Conservation (phyloP, 2,329 filamentous ascomycete species). For the Microdochium trichocladiopsis region DNA sequence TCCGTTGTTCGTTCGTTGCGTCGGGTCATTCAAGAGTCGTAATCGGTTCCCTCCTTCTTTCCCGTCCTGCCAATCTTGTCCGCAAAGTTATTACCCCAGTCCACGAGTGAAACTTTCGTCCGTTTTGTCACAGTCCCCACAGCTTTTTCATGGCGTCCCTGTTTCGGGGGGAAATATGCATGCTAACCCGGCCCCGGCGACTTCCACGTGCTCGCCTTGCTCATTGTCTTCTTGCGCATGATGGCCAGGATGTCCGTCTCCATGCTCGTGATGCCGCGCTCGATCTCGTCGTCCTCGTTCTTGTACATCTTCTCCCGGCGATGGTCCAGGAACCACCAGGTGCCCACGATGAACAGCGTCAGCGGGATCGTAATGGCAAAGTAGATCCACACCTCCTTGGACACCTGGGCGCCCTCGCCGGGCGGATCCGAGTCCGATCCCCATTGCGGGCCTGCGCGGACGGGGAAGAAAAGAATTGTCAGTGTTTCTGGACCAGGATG, state of each 20-base stretch:
- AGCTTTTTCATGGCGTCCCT: too few species aligned
- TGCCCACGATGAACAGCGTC: conserved; percentile 44
- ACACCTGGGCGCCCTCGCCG: conserved; percentile 34
- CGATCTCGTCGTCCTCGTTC: conserved; percentile 42
- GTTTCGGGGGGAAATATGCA: too few species aligned
- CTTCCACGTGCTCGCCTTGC: conserved; percentile 47
- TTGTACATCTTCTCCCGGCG: conserved; percentile 40
- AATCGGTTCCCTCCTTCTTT: too few species aligned
- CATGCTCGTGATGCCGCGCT: conserved; percentile 48
- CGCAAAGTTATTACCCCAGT: too few species aligned
- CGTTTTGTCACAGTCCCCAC: too few species aligned
- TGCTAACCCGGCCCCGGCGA: conserved; percentile 11
- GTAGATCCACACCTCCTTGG: conserved; percentile 53
- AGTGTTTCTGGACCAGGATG: not conserved
- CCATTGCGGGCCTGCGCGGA: conserved; percentile 5
- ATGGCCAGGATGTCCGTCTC: conserved; percentile 49
- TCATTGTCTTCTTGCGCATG: conserved; percentile 50
- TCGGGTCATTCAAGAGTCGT: too few species aligned
- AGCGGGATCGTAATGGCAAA: conserved; percentile 54
- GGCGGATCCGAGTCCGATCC: conserved; percentile 6
- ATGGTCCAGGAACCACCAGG: conserved; percentile 48
- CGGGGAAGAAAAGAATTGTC: not conserved
- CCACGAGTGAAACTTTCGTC: too few species aligned
- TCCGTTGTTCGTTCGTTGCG: too few species aligned
- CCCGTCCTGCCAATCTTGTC: too few species aligned